Evolutionary conservation across 306 rosid genomes (phyloP).

Genomic region (Gleditsia sinensis): DNA sequence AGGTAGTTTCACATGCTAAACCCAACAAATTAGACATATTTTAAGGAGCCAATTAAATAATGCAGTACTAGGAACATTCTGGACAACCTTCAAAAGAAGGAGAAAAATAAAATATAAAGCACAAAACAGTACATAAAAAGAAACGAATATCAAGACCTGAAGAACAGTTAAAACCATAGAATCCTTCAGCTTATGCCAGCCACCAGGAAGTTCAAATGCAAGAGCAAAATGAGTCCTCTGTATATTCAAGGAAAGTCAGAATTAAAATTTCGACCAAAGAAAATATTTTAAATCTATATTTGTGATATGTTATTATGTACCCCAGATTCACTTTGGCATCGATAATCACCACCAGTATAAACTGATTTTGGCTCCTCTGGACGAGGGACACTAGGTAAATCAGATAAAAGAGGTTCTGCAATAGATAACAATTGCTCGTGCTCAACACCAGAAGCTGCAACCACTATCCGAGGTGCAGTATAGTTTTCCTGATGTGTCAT

Average conservation of each 20-base stretch:
- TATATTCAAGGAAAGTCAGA: conserved; percentile 41
- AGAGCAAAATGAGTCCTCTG: conserved; percentile 94
- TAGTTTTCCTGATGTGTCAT: conserved; percentile 77
- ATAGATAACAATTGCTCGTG: conserved; percentile 77
- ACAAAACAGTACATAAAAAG: conserved; percentile 3
- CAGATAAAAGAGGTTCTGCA: conserved; percentile 90
- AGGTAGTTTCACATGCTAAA: conserved; percentile 30
- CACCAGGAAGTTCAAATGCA: conserved; percentile 94
- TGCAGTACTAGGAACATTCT: conserved; percentile 10
- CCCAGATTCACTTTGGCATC: conserved; percentile 81
- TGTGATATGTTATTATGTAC: conserved; percentile 62
- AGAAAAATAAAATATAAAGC: conserved; percentile 12
- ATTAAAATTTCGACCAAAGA: conserved; percentile 19
- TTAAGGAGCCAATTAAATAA: conserved; percentile 26
- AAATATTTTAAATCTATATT: conserved; percentile 16
- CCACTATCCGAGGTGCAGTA: conserved; percentile 78
- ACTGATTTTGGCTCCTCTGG: conserved; percentile 71
- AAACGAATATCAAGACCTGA: conserved; percentile 61
- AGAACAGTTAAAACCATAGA: conserved; percentile 83
- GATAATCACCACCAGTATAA: conserved; percentile 89
- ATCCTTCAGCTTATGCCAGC: conserved; percentile 90
- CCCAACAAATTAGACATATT: conserved; percentile 1
- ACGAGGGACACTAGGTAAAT: conserved; percentile 64
- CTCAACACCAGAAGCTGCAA: conserved; percentile 95
- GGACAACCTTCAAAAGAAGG: conserved; percentile 1